Conservation (phyloP, 306 rosid species). For the Gleditsia sinensis region DNA sequence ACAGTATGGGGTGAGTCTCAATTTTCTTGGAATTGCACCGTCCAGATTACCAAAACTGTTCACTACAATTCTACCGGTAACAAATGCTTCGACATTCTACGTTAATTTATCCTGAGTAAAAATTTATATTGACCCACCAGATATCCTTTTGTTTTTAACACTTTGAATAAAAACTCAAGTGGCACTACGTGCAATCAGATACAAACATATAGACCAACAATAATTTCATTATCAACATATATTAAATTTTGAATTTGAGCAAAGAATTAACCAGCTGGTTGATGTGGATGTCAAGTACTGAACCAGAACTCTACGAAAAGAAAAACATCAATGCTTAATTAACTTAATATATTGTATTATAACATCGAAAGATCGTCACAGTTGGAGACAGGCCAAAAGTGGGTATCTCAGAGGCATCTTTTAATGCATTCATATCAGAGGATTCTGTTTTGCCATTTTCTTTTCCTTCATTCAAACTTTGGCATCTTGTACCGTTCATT, state of each 20-base stretch:
- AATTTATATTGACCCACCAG: background rate
- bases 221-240: background rate
- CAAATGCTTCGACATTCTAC: background rate
- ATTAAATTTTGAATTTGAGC: background rate
- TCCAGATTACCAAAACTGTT: background rate
- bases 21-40: background rate
- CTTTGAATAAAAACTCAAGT: background rate
- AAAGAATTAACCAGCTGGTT: background rate
- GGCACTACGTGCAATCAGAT: background rate
- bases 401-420: conserved; percentile 42
- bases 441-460: conserved; percentile 29
- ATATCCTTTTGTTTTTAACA: background rate
- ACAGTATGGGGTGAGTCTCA: background rate
- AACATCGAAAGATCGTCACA: conserved; percentile 3
- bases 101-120: background rate
- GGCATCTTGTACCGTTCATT: conserved; percentile 46
- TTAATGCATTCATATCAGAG: background rate
- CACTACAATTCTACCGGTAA: background rate
- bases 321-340: conserved; percentile 25
- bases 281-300: background rate
- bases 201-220: background rate
- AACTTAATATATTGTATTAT: conserved; percentile 14
- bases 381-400: conserved; percentile 33
- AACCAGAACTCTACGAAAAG: background rate
- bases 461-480: conserved; percentile 24